Evolutionary conservation across 352 stramenopile genomes (phyloP), one percentile per base, ranked within the genome.

Genomic region (Phytophthora hibernalis): DNA sequence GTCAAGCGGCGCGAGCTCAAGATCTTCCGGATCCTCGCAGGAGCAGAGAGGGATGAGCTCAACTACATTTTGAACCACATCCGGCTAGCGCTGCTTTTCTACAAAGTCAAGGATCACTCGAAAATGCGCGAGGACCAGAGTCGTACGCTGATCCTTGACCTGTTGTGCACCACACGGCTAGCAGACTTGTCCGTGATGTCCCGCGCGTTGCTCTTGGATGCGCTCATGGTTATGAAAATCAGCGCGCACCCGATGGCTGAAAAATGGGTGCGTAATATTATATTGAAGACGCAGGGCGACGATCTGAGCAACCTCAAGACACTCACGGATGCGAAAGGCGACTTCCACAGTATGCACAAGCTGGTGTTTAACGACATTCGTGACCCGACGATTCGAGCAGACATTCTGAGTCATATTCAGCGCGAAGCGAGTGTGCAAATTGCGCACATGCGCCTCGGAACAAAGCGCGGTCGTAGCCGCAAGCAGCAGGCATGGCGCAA

Each of bases 261-360:
- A 77, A 91, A 98, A 15, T 99, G 97, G 92, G 97, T 99, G 37
- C 84, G 88, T 13, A 98, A 99, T 67, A 97, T 99, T 62, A 96
- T 99, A 49, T 62, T 98, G 6, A 98, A 96, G 68, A 99, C 97
- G 3, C 89, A 90, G 49, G 93, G 96, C 42, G 95, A 99, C 74
- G 96, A 99, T 56, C 72, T 99, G 24, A 98, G 92, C 47, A 95
- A 98, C 60, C 82, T 99, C 24, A 98, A 98, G 76, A 98, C 95
- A 11, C 94, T 97, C 61, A 98, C 90, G 10, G 97, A 99, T 74
- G 87, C 91, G 2, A 99, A 98, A 64, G 96, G 93, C 16, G 97
- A 98, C 65, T 98, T 98, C 60, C 86, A 97, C 71, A 98, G 85
- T 68, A 98, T 99, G 83, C 97, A 98, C 82, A 99, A 99, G 77